phyloP scores from a whole-genome alignment of 305 asterid genomes.

The Plantago lanceolata region DNA sequence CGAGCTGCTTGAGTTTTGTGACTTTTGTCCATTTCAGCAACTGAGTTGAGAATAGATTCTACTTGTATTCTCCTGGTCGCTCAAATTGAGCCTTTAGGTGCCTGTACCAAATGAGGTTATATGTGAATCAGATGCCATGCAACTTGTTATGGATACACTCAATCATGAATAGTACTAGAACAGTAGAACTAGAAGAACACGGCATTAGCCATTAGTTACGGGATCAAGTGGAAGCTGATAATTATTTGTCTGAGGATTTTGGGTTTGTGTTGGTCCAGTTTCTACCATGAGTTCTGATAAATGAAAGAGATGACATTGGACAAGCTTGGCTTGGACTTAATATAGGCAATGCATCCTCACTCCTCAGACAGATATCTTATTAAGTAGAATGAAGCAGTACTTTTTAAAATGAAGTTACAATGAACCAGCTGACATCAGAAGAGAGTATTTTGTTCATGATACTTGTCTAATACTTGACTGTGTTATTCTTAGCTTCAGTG shows the following conservation, averaged over 20 bases:
- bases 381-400: conserved; percentile 21
- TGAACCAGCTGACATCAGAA: conserved; percentile 1
- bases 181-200: conserved; percentile 27
- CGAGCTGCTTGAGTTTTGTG: conserved; percentile 62
- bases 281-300: conserved; percentile 65
- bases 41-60: conserved; percentile 63
- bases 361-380: no score
- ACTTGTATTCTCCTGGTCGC: conserved; percentile 56
- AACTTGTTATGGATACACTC: background rate
- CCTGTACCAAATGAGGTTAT: conserved; percentile 8
- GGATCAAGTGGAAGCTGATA: conserved; percentile 59
- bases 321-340: no score
- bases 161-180: conserved; percentile 11
- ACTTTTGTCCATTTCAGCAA: conserved; percentile 68
- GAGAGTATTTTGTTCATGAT: background rate
- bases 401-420: conserved; percentile 17
- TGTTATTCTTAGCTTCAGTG: conserved; percentile 4
- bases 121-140: background rate
- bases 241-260: conserved; percentile 32
- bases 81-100: conserved; percentile 88
- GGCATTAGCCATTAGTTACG: conserved; percentile 69
- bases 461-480: background rate
- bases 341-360: no score
- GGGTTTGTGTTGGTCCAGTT: conserved; percentile 94
- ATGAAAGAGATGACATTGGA: conserved; percentile 12